Evolutionary conservation across 345 rosid species (phyloP), one percentile per base, ranked within the genome.

Genomic region (Isatis tinctoria): DNA sequence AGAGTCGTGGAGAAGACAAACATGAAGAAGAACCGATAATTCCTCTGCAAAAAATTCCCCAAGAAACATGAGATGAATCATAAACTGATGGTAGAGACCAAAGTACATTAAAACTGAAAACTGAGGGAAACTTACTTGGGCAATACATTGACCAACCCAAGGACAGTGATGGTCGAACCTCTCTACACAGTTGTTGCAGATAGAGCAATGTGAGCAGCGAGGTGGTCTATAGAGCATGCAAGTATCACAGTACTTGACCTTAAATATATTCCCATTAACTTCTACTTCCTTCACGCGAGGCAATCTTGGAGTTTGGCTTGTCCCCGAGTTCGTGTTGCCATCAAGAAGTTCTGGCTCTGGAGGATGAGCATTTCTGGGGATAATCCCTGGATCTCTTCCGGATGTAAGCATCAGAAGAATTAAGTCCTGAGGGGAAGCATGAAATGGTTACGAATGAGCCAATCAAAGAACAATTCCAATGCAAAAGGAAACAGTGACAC

Each of bases 61-160:
- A 74, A 49, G 69, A 43, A 64, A 70, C 43, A 59, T 30, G 39
- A 64, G 37, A 80, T 67, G 62, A 80, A 68, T 76, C 17, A 26
- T 60, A 28, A 24, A 63, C 18, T 49, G 44, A 28, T 17, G 62
- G 69, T 10, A 51, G 10, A 59, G 8, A 51, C 6, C 26, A 39
- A 32, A 12, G 59, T 14, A 35, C 8, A 33, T 20, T 7, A 58
- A 41, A 72, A 43, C 7, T 40, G 20, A 67, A 61, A 56, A 57
- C 36, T 11, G 2, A 66, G 28, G 43, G 66, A 4, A 48, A 56
- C 73, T 20, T 83, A 94, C 98, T 93, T 84, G 90, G 14, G 95
- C 98, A 70, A 94, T 88, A 69, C 98, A 94, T 65, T 94, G 98
- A 48, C 97, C 98, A 73, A 94, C 97, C 98, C 98, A 94, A 3